Conservation (phyloP, 495 filamentous ascomycete genomes). For the Penicillium daleae region DNA sequence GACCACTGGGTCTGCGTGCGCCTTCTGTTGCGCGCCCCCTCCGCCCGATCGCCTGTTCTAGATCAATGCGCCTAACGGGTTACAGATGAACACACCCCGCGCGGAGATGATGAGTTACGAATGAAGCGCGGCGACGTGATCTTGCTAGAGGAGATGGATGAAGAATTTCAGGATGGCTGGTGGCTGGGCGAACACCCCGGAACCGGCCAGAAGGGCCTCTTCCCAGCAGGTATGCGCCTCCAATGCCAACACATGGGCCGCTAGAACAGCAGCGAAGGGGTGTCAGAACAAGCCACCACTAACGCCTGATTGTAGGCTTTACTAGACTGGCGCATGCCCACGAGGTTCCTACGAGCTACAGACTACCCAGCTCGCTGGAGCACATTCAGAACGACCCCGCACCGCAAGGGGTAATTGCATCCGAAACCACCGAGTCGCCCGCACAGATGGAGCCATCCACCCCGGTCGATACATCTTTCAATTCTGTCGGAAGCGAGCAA, state of each 20-base stretch:
- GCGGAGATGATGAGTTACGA: constrained; percentile 88
- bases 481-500: constrained; percentile 41
- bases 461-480: constrained; percentile 26
- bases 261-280: not conserved
- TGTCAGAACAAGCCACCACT: not conserved
- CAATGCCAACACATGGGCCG: not conserved
- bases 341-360: constrained; percentile 13
- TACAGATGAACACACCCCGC: constrained; percentile 79
- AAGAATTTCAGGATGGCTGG: constrained; percentile 98
- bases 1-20: constrained; percentile 19
- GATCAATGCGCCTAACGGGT: constrained; percentile 22
- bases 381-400: constrained; percentile 16
- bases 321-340: constrained; percentile 24
- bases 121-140: constrained; percentile 87
- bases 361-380: constrained; percentile 9
- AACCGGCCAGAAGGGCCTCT: constrained; percentile 78
- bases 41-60: not conserved
- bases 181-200: constrained; percentile 82
- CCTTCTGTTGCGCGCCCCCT: constrained; percentile 6
- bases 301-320: constrained; percentile 21
- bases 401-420: constrained; percentile 12
- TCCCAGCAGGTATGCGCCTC: constrained; percentile 76
- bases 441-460: constrained; percentile 27
- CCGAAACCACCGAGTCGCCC: constrained; percentile 30
- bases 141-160: constrained; percentile 90